Conservation (phyloP, 2,329 filamentous ascomycete genomes). For the Verticillium tricorpus region DNA sequence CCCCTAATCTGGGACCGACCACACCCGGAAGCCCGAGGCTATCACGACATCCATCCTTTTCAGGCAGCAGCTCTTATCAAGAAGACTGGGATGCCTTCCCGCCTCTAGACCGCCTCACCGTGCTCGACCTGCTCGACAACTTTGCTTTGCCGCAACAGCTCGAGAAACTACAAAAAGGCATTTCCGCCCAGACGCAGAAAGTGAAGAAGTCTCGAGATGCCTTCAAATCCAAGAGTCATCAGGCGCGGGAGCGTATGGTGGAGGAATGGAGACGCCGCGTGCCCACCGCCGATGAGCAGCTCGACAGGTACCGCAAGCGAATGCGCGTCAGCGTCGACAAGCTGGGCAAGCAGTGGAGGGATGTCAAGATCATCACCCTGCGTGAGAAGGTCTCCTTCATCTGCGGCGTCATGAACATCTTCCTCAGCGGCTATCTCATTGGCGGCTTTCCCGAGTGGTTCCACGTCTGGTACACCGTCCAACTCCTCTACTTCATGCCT, state of each 20-base stretch:
- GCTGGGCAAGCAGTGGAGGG: slow-evolving; percentile 79
- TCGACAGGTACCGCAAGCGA: slow-evolving; percentile 82
- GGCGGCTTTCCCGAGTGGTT: slow-evolving; percentile 82
- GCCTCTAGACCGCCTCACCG: slow-evolving; percentile 80
- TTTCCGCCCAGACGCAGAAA: slow-evolving; percentile 79
- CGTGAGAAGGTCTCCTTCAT: slow-evolving; percentile 97
- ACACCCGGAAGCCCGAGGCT: slow-evolving; percentile 49
- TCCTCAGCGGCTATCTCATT: slow-evolving; percentile 91
- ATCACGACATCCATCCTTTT: slow-evolving; percentile 76
- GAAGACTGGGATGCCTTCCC: slow-evolving; percentile 85
- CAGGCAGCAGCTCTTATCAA: slow-evolving; percentile 79
- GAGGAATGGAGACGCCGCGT: slow-evolving; percentile 88
- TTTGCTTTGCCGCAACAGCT: slow-evolving; percentile 85
- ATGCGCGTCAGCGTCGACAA: slow-evolving; percentile 90
- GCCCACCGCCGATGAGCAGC: slow-evolving; percentile 83
- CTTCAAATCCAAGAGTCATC: slow-evolving; percentile 68
- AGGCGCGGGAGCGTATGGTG: slow-evolving; percentile 83
- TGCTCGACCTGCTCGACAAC: slow-evolving; percentile 93
- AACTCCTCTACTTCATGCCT: slow-evolving; percentile 94
- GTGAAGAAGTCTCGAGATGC: slow-evolving; percentile 79
- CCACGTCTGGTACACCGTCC: slow-evolving; percentile 85
- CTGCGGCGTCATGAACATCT: slow-evolving; percentile 92
- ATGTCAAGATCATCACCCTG: slow-evolving; percentile 80
- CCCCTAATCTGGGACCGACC: slow-evolving; percentile 44
- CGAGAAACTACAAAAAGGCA: slow-evolving; percentile 80